Evolutionary conservation across 805 yeast genomes (phyloP), one percentile per base, ranked within the genome.

Genomic region (Nakazawaea peltata): DNA sequence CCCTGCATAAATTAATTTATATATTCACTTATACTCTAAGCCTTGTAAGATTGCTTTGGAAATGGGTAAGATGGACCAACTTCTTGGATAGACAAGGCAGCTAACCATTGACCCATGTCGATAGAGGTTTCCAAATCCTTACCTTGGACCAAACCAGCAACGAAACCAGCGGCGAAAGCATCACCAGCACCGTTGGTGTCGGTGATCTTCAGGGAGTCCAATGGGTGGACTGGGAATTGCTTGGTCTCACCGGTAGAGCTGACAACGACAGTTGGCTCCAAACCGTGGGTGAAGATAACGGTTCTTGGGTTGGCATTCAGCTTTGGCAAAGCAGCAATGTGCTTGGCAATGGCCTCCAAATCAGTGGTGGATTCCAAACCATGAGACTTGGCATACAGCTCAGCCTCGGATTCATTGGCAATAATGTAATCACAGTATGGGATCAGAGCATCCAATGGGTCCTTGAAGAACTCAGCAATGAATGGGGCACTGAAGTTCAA

Each of bases 161-260:
- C 63, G 61, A 90, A 88, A 40, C 97, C 97, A 51, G 92, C 94
- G 38, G 97, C 97, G 56, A 90, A 90, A 11, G 97, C 96, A 57
- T 90, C 97, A 61, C 97, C 97, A 31, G 97, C 97, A 67, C 98
- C 98, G 67, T 90, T 92, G 53, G 97, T 85, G 68, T 92, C 99
- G 40, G 71, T 78, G 41, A 92, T 71, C 61, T 80, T 69, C 30
- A 70, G 61, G 30, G 74, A 49, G 28, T 73, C 81, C 53, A 92
- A 74, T 40, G 79, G 73, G 48, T 74, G 81, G 37, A 92, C 95
- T 33, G 81, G 69, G 68, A 58, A 78, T 53, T 65, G 68, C 43
- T 68, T 61, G 14, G 15, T 21, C 6, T 37, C 41, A 29, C 36
- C 37, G 17, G 57, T 59, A 47, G 63, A 68, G 26, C 69, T 57